phyloP scores from a whole-genome alignment of 805 yeast species.

The Cyberlindnera amylophila region DNA sequence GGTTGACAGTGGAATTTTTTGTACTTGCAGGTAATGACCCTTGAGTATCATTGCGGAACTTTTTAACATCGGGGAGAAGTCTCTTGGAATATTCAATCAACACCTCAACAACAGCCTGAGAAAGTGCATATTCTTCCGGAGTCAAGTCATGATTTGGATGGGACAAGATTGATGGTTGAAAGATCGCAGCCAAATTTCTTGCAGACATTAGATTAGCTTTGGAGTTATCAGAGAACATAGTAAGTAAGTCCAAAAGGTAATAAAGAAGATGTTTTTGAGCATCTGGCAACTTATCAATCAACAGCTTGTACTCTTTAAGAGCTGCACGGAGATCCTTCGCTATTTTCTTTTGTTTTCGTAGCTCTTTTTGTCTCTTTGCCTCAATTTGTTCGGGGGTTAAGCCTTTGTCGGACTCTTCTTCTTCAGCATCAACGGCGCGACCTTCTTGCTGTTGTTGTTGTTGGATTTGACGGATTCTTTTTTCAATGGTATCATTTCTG shows the following conservation, averaged over 20 bases:
- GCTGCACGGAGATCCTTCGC: slow-evolving; percentile 66
- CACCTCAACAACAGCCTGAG: slow-evolving; percentile 83
- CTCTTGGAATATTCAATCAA: slow-evolving; percentile 82
- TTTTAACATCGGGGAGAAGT: slow-evolving; percentile 55
- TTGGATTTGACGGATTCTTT: slow-evolving; percentile 32
- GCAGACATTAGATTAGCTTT: slow-evolving; percentile 86
- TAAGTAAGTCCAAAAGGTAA: slow-evolving; percentile 80
- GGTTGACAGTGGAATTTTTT: slow-evolving; percentile 17
- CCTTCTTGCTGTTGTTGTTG: slow-evolving; percentile 14
- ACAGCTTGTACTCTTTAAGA: slow-evolving; percentile 61
- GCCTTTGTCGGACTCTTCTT: slow-evolving; percentile 12
- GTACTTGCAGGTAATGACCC: slow-evolving; percentile 7
- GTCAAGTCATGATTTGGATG: slow-evolving; percentile 91
- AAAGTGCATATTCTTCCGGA: slow-evolving; percentile 85
- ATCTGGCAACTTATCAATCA: slow-evolving; percentile 70
- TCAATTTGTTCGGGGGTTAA: slow-evolving; percentile 26
- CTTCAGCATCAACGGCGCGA: slow-evolving; percentile 9
- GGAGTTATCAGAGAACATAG: slow-evolving; percentile 78
- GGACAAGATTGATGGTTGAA: slow-evolving; percentile 92
- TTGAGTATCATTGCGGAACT: slow-evolving; percentile 18
- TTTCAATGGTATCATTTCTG: slow-evolving; percentile 42
- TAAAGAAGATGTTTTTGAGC: slow-evolving; percentile 77
- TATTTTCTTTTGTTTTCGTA: slow-evolving; percentile 47
- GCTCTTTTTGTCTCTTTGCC: slow-evolving; percentile 31
- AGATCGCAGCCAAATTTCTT: slow-evolving; percentile 88